A percentile compares a stretch with the other conserved stretches of the same genome.
Conservation (phyloP, 2,329 filamentous ascomycete species). For the Aspergillus ibericus region DNA sequence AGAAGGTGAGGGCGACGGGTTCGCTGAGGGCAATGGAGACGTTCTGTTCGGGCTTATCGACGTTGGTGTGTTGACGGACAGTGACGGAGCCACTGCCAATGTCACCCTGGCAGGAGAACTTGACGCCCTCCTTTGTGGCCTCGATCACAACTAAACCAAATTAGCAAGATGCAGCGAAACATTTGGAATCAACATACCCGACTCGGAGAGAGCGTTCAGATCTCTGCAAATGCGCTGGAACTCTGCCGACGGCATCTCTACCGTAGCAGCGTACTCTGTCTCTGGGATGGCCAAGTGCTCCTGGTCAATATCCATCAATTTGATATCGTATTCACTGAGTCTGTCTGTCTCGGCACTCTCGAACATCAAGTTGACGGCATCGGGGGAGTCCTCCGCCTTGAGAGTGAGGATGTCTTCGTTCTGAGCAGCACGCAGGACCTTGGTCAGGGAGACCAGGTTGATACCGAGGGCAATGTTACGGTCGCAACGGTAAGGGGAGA, state of each 20-base stretch:
- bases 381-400: constrained; percentile 95
- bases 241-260: constrained; percentile 83
- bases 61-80: constrained; percentile 80
- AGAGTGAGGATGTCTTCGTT: constrained; percentile 92
- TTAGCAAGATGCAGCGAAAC: constrained; percentile 19
- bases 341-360: constrained; percentile 86
- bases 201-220: constrained; percentile 88
- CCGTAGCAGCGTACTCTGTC: constrained; percentile 94
- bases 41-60: constrained; percentile 84
- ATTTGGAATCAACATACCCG: constrained; percentile 64
- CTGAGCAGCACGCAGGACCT: constrained; percentile 91
- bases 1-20: constrained; percentile 93
- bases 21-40: constrained; percentile 89
- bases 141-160: constrained; percentile 76
- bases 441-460: constrained; percentile 94
- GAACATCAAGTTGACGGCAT: constrained; percentile 92
- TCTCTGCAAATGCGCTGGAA: constrained; percentile 96
- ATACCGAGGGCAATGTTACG: constrained; percentile 98
- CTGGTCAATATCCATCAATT: constrained; percentile 99
- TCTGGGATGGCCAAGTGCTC: constrained; percentile 98
- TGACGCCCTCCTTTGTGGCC: constrained; percentile 94
- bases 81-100: constrained; percentile 95
- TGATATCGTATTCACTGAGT: constrained; percentile 98
- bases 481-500: constrained; percentile 95
- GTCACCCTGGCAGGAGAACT: constrained; percentile 89